These are phyloP conservation scores for Candida sonorensis DNA, from an alignment of 805 yeast species.

Conservation along the genomic window DNA sequence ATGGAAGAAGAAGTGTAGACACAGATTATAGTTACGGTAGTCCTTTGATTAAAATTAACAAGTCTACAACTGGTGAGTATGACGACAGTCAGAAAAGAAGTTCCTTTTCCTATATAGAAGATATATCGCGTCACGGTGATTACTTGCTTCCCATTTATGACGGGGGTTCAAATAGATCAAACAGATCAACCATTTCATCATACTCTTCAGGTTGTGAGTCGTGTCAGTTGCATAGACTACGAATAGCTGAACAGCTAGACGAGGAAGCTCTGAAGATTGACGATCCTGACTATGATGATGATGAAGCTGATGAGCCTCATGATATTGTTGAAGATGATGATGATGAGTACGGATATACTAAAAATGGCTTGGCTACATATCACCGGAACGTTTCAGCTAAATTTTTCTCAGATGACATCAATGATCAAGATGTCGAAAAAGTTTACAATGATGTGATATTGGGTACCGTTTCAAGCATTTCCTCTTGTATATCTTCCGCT, in stretches of 20 bases:
- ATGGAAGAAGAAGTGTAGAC: too few species aligned
- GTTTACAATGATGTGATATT: constrained; percentile 18
- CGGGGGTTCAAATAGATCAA: too few species aligned
- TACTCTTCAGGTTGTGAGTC: constrained; percentile 7
- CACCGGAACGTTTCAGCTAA: constrained; percentile 17
- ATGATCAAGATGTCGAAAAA: constrained; percentile 15
- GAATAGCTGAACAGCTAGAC: too few species aligned
- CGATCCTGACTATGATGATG: not conserved
- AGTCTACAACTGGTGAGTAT: too few species aligned
- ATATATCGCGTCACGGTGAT: too few species aligned
- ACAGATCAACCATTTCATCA: constrained; percentile 10
- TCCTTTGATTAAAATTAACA: too few species aligned
- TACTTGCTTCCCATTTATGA: too few species aligned
- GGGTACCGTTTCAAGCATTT: constrained; percentile 6
- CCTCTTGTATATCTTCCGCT: constrained; percentile 9
- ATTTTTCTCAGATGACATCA: constrained; percentile 22
- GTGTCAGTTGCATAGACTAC: constrained; percentile 2
- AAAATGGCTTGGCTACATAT: not conserved
- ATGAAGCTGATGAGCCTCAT: not conserved
- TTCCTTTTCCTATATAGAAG: constrained; percentile 13
- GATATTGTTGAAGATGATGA: not conserved
- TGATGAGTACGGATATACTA: not conserved
- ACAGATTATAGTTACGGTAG: too few species aligned
- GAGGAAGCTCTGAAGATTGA: not conserved
- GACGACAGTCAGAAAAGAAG: too few species aligned